Conservation (phyloP, 495 filamentous ascomycete species). For the Niebla homalea region DNA sequence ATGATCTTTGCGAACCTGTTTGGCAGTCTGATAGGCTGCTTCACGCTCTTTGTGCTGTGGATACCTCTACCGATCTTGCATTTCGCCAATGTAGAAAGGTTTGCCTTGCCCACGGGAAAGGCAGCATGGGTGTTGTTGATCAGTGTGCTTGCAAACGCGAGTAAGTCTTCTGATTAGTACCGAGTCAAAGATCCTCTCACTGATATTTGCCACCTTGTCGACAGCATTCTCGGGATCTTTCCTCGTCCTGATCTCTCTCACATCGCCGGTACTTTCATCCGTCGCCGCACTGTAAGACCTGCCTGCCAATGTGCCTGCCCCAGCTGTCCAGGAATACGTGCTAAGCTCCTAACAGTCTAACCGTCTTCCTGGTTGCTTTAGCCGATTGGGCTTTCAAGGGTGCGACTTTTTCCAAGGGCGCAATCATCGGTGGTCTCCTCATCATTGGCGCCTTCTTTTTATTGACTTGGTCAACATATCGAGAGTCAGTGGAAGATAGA, state of each 20-base stretch:
- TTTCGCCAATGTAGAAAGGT: conserved; percentile 59
- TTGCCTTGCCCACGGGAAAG: conserved; percentile 64
- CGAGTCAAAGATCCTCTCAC: not conserved
- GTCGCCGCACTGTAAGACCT: conserved; percentile 58
- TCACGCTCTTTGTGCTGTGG: conserved; percentile 82
- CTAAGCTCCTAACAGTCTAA: conserved; percentile 34
- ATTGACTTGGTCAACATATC: conserved; percentile 80
- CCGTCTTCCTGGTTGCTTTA: conserved; percentile 90
- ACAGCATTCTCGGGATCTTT: conserved; percentile 82
- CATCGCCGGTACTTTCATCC: conserved; percentile 78
- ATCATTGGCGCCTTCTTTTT: conserved; percentile 79
- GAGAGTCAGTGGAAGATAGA: conserved; percentile 79
- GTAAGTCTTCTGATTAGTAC: conserved; percentile 27
- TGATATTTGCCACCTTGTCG: not conserved
- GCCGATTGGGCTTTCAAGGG: conserved; percentile 79
- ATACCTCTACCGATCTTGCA: conserved; percentile 81
- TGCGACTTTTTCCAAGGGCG: conserved; percentile 54
- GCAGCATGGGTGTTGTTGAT: conserved; percentile 67
- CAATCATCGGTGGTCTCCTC: conserved; percentile 67
- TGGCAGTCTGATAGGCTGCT: conserved; percentile 68
- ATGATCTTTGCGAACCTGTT: conserved; percentile 91
- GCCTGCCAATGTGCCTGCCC: not conserved
- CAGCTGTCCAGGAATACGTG: not conserved
- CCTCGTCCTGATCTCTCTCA: conserved; percentile 80
- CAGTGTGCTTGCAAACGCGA: conserved; percentile 72